Conservation (phyloP, 371 early-diverging fungal genomes). For the Circinella minor region DNA sequence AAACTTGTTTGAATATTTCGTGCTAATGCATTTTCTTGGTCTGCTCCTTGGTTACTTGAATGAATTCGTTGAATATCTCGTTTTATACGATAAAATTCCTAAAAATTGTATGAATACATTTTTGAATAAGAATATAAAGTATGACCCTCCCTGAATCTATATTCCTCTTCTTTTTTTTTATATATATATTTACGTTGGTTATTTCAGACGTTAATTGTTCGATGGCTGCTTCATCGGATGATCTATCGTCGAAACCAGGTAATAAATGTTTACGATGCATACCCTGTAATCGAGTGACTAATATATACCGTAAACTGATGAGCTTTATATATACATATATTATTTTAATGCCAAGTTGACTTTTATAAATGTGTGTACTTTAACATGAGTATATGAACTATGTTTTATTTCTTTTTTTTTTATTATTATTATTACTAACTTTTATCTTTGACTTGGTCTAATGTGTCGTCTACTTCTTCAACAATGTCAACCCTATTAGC, state of each 20-base stretch:
- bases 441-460: constrained; percentile 62
- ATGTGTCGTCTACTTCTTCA: constrained; percentile 76
- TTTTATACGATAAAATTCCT: constrained; percentile 89
- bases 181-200: constrained; percentile 62
- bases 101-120: constrained; percentile 3
- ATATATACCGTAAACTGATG: not conserved
- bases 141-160: not conserved
- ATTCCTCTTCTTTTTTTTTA: not conserved
- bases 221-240: constrained; percentile 85
- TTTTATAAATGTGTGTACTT: too few species aligned
- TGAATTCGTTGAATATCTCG: constrained; percentile 78
- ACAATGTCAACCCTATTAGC: constrained; percentile 82
- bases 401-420: too few species aligned
- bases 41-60: constrained; percentile 45
- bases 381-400: too few species aligned
- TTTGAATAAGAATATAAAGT: not conserved
- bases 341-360: too few species aligned
- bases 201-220: constrained; percentile 81
- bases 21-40: constrained; percentile 74
- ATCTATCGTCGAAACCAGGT: constrained; percentile 93
- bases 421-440: constrained; percentile 50
- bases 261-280: constrained; percentile 91
- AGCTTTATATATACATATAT: not conserved
- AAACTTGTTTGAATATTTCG: constrained; percentile 89
- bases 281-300: constrained; percentile 82